Percentiles rank a stretch among this genome's conserved stretches.
Evolutionary conservation across 257 asterid genomes (phyloP).

Genomic region (Solanum sitiens): DNA sequence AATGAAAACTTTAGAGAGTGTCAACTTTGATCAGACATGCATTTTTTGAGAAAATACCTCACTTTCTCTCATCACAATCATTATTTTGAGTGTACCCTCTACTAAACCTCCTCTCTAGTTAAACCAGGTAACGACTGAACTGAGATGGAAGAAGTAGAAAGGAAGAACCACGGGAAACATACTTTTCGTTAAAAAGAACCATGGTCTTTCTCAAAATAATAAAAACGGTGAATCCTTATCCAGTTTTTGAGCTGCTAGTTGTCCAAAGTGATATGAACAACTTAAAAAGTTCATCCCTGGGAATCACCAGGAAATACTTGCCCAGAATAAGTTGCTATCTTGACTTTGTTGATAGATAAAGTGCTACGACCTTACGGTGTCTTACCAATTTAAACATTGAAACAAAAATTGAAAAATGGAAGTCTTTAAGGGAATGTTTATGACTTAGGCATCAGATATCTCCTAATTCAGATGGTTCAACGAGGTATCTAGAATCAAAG

Average conservation of each 20-base stretch:
- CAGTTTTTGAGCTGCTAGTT: background rate
- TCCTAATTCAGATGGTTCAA: background rate
- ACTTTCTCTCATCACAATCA: background rate
- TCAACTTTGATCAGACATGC: background rate
- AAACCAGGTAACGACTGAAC: background rate
- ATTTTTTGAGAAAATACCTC: background rate
- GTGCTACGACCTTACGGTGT: background rate
- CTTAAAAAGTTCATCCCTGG: background rate
- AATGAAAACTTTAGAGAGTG: background rate
- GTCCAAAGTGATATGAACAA: background rate
- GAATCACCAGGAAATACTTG: background rate
- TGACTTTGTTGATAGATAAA: background rate
- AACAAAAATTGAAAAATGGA: background rate
- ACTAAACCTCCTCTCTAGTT: background rate
- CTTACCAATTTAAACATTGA: background rate
- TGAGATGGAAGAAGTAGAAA: background rate
- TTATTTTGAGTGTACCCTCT: background rate
- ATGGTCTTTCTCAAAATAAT: background rate
- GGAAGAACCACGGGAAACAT: background rate
- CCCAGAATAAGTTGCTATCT: background rate
- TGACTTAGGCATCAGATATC: background rate
- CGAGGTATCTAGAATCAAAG: background rate
- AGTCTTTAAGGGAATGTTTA: background rate
- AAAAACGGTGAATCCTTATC: background rate
- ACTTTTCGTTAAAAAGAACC: background rate